Conservation (phyloP, 108 stramenopile genomes). For the Fistulifera pelliculosa region DNA sequence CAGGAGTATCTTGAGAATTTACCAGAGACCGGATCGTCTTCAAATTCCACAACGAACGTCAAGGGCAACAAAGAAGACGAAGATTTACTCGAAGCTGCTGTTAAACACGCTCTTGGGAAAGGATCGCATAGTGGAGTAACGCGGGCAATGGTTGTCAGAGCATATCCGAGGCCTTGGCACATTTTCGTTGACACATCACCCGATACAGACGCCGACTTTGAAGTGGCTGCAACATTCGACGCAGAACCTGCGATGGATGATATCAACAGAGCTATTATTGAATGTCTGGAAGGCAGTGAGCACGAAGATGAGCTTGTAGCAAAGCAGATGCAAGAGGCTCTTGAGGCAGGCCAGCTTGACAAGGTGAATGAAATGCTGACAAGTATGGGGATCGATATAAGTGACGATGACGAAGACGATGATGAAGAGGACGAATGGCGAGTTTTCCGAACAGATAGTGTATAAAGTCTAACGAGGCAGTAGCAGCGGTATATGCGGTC, state of each 20-base stretch:
- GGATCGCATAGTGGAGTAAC: constrained; percentile 64
- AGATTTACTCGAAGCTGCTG: constrained; percentile 66
- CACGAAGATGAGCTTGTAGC: constrained; percentile 81
- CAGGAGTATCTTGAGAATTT: constrained; percentile 32
- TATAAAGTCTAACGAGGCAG: constrained; percentile 5
- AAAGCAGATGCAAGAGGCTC: constrained; percentile 84
- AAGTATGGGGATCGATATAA: constrained; percentile 2
- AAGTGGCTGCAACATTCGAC: constrained; percentile 84
- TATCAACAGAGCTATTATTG: constrained; percentile 73
- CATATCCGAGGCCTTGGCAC: constrained; percentile 87
- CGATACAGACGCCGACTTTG: constrained; percentile 80
- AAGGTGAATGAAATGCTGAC: constrained; percentile 73
- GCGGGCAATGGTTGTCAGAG: constrained; percentile 82
- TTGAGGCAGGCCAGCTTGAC: constrained; percentile 79
- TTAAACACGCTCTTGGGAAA: constrained; percentile 70
- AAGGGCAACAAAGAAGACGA: constrained; percentile 21
- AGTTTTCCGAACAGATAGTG: constrained; percentile 20
- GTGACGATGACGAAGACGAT: constrained; percentile 15
- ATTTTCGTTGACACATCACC: constrained; percentile 85
- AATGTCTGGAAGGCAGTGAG: constrained; percentile 86
- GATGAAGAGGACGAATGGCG: constrained; percentile 42
- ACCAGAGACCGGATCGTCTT: neutral
- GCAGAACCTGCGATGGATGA: constrained; percentile 70
- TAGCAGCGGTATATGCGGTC: too few species aligned
- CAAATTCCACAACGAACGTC: constrained; percentile 8